A percentile compares a stretch with the other conserved stretches of the same genome.
Conservation (phyloP, 2,329 filamentous ascomycete species). For the Helicocarpus griseus region DNA sequence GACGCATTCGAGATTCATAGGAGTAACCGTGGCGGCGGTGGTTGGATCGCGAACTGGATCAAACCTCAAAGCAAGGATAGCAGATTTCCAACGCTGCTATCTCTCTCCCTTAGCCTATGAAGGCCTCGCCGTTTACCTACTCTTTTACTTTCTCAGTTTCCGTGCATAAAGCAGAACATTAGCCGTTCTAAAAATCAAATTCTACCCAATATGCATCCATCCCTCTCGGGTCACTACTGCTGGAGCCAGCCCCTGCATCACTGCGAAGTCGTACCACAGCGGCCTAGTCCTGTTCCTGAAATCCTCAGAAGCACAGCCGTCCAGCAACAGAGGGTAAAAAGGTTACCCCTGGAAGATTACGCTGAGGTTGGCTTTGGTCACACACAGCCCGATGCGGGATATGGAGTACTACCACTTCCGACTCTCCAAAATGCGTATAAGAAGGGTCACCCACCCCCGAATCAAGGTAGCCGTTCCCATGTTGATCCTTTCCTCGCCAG, state of each 20-base stretch:
- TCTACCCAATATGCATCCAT: not conserved
- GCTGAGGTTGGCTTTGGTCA: not conserved
- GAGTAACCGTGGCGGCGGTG: not conserved
- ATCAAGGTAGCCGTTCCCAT: not conserved
- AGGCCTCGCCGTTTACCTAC: too few relatives aligned
- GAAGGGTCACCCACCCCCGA: not conserved
- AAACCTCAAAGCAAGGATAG: not conserved
- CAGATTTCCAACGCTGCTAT: too few relatives aligned
- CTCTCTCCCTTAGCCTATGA: too few relatives aligned
- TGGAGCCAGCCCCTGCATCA: not conserved
- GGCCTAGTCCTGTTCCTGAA: not conserved
- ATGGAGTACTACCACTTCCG: not conserved
- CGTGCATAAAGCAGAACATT: too few relatives aligned
- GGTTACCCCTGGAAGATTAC: not conserved
- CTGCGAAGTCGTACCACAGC: not conserved
- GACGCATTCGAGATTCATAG: not conserved
- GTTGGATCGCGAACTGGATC: not conserved
- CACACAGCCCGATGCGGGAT: not conserved
- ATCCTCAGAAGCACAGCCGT: not conserved
- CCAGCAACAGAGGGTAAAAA: not conserved
- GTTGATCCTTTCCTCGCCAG: not conserved
- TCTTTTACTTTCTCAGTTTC: too few relatives aligned
- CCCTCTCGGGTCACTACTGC: too few relatives aligned
- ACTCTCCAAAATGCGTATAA: not conserved
- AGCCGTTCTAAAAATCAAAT: too few relatives aligned